These are phyloP conservation scores for Fraxinus sp. DNA, from an alignment of 305 asterid species.

Conservation along the genomic window DNA sequence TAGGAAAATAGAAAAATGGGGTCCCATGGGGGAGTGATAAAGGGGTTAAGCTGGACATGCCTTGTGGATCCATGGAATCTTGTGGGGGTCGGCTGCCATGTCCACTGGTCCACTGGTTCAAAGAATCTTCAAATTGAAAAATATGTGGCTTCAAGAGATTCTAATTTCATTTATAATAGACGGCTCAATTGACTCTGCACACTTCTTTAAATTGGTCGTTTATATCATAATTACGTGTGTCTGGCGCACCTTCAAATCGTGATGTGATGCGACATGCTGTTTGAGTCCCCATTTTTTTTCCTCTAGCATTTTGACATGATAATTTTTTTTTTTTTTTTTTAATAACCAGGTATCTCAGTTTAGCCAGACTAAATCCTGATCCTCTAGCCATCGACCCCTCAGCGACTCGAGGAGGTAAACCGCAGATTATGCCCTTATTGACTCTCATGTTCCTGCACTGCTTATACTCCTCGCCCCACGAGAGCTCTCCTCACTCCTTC, in stretches of 20 bases:
- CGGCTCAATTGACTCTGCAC: neutral
- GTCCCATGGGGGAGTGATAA: neutral
- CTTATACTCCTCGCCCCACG: too few relatives aligned
- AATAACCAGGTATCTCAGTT: too few relatives aligned
- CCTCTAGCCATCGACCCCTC: too few relatives aligned
- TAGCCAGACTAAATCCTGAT: too few relatives aligned
- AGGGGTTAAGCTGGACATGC: neutral
- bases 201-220: neutral
- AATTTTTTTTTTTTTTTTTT: too few relatives aligned
- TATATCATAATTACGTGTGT: neutral
- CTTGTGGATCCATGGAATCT: conserved; percentile 36
- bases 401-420: too few relatives aligned
- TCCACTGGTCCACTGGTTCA: neutral
- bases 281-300: too few relatives aligned
- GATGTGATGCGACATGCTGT: neutral
- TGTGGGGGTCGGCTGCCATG: neutral
- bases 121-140: conserved; percentile 28
- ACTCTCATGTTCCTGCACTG: too few relatives aligned
- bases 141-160: conserved; percentile 13
- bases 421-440: too few relatives aligned
- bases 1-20: conserved; percentile 12
- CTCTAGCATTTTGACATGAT: too few relatives aligned
- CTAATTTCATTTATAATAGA: neutral
- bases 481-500: too few relatives aligned
- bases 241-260: neutral